Evolutionary conservation across 805 yeast genomes (phyloP), one percentile per base, ranked within the genome.

Genomic region (Wickerhamiella brachini): DNA sequence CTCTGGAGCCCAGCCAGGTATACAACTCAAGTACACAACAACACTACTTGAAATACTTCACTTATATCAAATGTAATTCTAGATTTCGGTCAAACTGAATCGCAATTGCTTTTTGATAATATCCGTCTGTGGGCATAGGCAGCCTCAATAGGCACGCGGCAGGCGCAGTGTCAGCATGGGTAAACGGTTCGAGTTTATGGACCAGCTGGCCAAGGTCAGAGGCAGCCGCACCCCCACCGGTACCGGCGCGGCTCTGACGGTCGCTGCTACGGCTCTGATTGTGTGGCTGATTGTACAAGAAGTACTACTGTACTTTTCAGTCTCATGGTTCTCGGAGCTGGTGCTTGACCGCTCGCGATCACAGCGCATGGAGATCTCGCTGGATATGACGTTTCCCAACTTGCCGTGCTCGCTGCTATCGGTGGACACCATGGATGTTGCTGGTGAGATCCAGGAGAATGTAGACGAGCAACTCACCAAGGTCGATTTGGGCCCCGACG

Each of bases 191-290:
- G 58, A 56, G 52, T 49, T 54, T 9, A 44, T 53, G 31, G 97
- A 89, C 67, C 95, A 90, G n/a, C 89, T 90, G 64, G 77, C 95
- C 26, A 90, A 89, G 68, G 85, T 97, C 21, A 22, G 34, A 12
- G 5, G 89, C 86, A 37, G 97, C 90, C 62, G 98, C 93, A 65
- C 94, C 95, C 8, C 77, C 85, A 78, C 93, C 54, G 80, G 84
- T 55, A 93, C 98, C 3, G 98, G 98, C 49, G 98, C 96, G 2
- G 60, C 87, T 24, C 85, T 93, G 61, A 87, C 97, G 2, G 60
- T 93, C 43, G 68, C 78, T 2, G 83, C 96, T 61, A 60, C 79
- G 2, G 48, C 79, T 5, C 71, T 84, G 2, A 80, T 86, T 17
- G 51, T 82, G 21, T 58, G 83, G 49, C 71, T 93, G 54, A 68